Evolutionary conservation across 495 filamentous ascomycete genomes (phyloP), one percentile per base, ranked within the genome.

Genomic region (Aspergillus egyptiacus): DNA sequence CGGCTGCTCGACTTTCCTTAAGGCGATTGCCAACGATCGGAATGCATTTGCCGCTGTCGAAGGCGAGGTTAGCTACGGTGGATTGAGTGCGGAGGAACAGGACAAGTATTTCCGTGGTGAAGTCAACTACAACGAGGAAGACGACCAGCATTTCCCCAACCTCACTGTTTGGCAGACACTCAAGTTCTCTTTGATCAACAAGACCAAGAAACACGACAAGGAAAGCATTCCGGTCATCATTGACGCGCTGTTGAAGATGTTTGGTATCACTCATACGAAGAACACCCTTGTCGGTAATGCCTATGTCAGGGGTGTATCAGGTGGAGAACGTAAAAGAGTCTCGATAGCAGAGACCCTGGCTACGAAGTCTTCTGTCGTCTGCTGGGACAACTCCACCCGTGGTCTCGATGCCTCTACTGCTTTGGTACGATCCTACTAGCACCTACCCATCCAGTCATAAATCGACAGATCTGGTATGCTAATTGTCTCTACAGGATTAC

Each of bases 211-310:
- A 67, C 70, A 76, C 33, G 76, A 83, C n/a, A 75, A 74, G 14
- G 74, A 69, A 1, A 82, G 86, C 44, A 83, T 89, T 19, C 76
- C 81, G 3, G 66, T 86, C 40, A 85, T 87, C 33, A 74, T 80
- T 27, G 70, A 77, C 56, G 80, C 80, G 5, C 62, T 86, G 35
- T 59, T 86, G 56, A 82, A 76, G 50, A 82, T 85, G 70, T 88
- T 91, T 55, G 84, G 84, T 37, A 91, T 95, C 58, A 72, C 69
- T 28, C 88, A 95, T 59, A 93, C 90, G 0, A 78, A 79, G 56
- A 78, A 93, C 55, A 96, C 91, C 0, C 72, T 82, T 17, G 88
- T 96, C 11, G 91, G 91, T 17, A 87, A 95, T 61, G 85, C 84
- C 57, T 91, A 83, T 53, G 78, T 91, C 13, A 79, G 89, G 24